Evolutionary conservation across 305 asterid genomes (phyloP).

Genomic region (Fraxinus dipetala): DNA sequence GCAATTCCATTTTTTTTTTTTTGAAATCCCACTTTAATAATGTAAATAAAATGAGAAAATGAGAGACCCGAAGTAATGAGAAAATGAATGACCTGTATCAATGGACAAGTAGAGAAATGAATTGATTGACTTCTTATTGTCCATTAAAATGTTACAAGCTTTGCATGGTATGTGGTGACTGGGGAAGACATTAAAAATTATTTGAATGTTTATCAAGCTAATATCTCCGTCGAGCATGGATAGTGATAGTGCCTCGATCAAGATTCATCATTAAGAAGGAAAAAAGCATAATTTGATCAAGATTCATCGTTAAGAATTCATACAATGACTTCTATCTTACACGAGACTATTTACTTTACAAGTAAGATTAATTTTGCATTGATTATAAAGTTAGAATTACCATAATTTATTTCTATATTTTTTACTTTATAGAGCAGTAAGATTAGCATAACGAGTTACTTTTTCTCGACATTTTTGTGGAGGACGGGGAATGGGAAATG

Average conservation of each 20-base stretch:
- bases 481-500: not conserved
- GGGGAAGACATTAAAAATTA: not conserved
- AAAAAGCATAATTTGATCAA: not conserved
- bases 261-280: not conserved
- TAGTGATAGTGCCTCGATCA: not conserved
- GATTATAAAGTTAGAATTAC: not conserved
- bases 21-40: not conserved
- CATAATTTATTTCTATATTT: too few relatives aligned
- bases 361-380: not conserved
- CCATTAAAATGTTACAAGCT: not conserved
- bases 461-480: not conserved
- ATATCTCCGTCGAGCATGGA: not conserved
- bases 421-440: too few relatives aligned
- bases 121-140: not conserved
- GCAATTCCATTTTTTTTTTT: not conserved
- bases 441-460: not conserved
- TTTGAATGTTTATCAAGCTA: not conserved
- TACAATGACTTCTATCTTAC: not conserved
- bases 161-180: not conserved
- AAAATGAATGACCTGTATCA: too few relatives aligned
- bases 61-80: too few relatives aligned
- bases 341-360: not conserved
- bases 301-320: not conserved
- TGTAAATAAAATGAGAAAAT: not conserved
- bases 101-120: not conserved